Base-by-base conservation (phyloP, 257 asterid species). In the Nicotiana attenuata region DNA sequence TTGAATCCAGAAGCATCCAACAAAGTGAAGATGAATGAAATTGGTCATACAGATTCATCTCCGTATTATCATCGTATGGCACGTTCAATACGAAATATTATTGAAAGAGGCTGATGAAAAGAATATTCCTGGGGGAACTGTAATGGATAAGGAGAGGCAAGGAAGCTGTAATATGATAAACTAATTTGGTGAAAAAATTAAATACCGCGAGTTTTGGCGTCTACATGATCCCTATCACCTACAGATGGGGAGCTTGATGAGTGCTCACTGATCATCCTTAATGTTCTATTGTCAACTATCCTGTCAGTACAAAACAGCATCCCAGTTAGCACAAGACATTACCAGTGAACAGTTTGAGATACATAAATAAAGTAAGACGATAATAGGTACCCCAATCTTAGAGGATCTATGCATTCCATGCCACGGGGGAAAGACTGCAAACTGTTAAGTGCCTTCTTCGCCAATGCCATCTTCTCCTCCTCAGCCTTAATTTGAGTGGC, bases 371-470 rank as follows among this genome's bases (percentile, higher is more conserved):
- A 64, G 82, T 83, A 79, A 87, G 88, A 73, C 60, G 76, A 65
- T 63, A 41, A 10, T 63, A 52, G 55, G 83, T 94, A 96, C 99
- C 99, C 99, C 86, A 96, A 87, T 83, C 99, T 98, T 80, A 96
- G 93, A 84, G 99, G 99, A 89, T 96, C 99, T 86, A 96, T 91
- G 92, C 96, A 94, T 85, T 96, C 99, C 96, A 96, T 92, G 89
- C 98, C 99, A 65, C 99, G 97, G 55, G 99, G 99, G 84, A 96
- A 97, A 10, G 99, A 96, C 76, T 90, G 97, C 67, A 92, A 35
- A 83, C 81, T 84, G 85, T 76, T 93, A 81, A 96, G 94, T 83
- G 91, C 96, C 87, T 92, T 96, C 83, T 81, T 88, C 33, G 89
- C 90, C 83, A 83, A 35, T 28, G 88, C 90, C 77, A 90, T 77